Base-by-base conservation (phyloP, 2,329 filamentous ascomycete species). In the Cryphonectria carpinicola region DNA sequence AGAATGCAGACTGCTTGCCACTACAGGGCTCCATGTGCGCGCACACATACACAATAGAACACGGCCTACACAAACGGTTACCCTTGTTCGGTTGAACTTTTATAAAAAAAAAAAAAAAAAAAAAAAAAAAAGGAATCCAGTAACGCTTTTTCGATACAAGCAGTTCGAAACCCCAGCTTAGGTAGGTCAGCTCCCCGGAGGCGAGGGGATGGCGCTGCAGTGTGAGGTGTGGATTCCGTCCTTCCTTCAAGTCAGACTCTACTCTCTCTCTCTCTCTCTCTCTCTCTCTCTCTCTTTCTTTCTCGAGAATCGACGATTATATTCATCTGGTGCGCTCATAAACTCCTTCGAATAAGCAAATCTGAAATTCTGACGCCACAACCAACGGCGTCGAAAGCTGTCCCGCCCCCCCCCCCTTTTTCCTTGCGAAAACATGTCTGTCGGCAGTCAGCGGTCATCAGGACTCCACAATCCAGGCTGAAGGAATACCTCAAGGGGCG, bases 391-490 rank as follows among this genome's bases (percentile, higher is more conserved):
- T 37, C 2, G 35, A 8, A 25, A 32, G 32, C 32, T 3, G 32
- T 32, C 4, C 32, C 32, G 3, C 32, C 32, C 32, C 32, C 3
- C 32, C 32, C 32, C 32, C 32, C n/a, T n/a, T n/a, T n/a, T n/a
- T n/a, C n/a, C n/a, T n/a, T n/a, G n/a, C n/a, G n/a, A 32, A 4
- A 61, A n/a, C 22, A 10, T n/a, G 7, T 49, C 2, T 11, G 58
- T 61, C 58, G 32, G 58, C 22, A 61, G 58, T 61, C 58, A 61
- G 32, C 19, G 10, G 58, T 61, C 58, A 61, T 5, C 8, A 35
- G n/a, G 2, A 32, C 28, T 35, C 58, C 58, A 39, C 58, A 37
- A 61, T 39, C 58, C 58, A 61, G 58, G 58, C 58, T 61, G 58
- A 39, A 60, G 56, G 56, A 60, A 60, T 14, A 32, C 32, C 8